These are phyloP conservation scores for Pestalotiopsis sp. DNA, from an alignment of 2,329 filamentous ascomycete genomes.

Conservation along the genomic window DNA sequence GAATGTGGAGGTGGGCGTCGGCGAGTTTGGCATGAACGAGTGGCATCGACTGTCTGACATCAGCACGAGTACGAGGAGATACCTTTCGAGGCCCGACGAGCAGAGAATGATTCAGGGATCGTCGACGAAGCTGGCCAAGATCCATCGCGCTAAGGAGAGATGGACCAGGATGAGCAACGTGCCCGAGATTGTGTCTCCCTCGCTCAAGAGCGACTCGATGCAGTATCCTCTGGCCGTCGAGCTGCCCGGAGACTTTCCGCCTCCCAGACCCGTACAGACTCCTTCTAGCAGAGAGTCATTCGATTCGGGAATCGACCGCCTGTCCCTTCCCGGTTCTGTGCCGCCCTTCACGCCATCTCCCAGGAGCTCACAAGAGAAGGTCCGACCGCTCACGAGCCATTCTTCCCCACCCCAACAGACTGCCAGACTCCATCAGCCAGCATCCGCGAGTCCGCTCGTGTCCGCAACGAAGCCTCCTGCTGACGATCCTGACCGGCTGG, in stretches of 20 bases:
- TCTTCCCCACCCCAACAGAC: slow-evolving; percentile 33
- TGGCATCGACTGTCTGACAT: slow-evolving; percentile 95
- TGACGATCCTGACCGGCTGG: slow-evolving; percentile 55
- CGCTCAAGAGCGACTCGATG: slow-evolving; percentile 38
- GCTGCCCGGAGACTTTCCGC: slow-evolving; percentile 59
- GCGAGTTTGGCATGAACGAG: slow-evolving; percentile 98
- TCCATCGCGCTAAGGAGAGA: slow-evolving; percentile 74
- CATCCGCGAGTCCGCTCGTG: slow-evolving; percentile 22
- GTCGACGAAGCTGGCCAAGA: slow-evolving; percentile 80
- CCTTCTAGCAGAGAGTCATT: slow-evolving; percentile 56
- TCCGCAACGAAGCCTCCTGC: slow-evolving; percentile 27
- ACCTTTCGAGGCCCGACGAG: slow-evolving; percentile 73
- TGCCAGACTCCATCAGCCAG: slow-evolving; percentile 29
- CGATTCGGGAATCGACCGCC: slow-evolving; percentile 56
- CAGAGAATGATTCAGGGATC: slow-evolving; percentile 78
- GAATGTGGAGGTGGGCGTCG: slow-evolving; percentile 96
- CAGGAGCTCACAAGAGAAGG: slow-evolving; percentile 52
- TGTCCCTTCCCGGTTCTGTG: slow-evolving; percentile 41
- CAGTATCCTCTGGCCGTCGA: slow-evolving; percentile 56
- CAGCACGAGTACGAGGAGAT: slow-evolving; percentile 86
- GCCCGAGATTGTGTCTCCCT: slow-evolving; percentile 44
- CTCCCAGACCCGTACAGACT: slow-evolving; percentile 36
- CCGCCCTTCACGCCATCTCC: slow-evolving; percentile 45
- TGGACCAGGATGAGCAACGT: slow-evolving; percentile 55
- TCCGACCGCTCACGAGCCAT: slow-evolving; percentile 37